Evolutionary conservation across 495 filamentous ascomycete genomes (phyloP), one percentile per base, ranked within the genome.

Genomic region (Collariella sp.): DNA sequence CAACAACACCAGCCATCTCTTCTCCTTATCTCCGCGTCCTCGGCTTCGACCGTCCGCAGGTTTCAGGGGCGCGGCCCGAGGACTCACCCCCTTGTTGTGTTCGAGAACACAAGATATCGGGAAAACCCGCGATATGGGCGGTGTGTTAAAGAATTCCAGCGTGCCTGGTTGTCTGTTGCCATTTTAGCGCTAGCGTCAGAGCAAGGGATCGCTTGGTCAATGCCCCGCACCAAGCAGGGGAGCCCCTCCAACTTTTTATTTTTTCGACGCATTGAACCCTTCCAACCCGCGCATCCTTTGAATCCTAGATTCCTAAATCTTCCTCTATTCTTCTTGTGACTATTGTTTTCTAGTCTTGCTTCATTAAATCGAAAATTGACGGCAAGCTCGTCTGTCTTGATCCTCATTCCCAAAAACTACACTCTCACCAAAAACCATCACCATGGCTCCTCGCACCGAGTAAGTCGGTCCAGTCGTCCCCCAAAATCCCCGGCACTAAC

Each of bases 391-490:
- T 31, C 9, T 31, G 26, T 31, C 26, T 31, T 31, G 5, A 31
- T 31, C 26, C 4, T 31, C 4, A 5, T 9, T 9, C 26, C 5
- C 26, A 31, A 9, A 5, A 48, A 34, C 16, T 19, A 22, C 9
- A 87, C 9, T 16, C 15, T 46, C 5, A 23, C 83, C 54, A 82
- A 78, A 79, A 91, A 86, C 11, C 52, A 10, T 41, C 34, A 44
- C 39, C 40, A 77, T 77, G 74, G 63, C 67, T 1, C 67, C 70
- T 7, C 66, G 60, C 35, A 73, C 67, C 9, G 69, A 76, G 74
- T 71, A 70, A 50, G 71, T 65, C 29, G 49, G 20, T 1, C n/a
- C 36, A 36, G 16, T 54, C 35, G 23, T 7, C 52, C 20, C 42
- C 24, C 10, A 63, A 46, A 23, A 13, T 4, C 20, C 18, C 18